Percentiles rank a stretch among this genome's conserved stretches.
phyloP scores from a whole-genome alignment of 2,329 filamentous ascomycete species.

The Colletotrichum sp. region DNA sequence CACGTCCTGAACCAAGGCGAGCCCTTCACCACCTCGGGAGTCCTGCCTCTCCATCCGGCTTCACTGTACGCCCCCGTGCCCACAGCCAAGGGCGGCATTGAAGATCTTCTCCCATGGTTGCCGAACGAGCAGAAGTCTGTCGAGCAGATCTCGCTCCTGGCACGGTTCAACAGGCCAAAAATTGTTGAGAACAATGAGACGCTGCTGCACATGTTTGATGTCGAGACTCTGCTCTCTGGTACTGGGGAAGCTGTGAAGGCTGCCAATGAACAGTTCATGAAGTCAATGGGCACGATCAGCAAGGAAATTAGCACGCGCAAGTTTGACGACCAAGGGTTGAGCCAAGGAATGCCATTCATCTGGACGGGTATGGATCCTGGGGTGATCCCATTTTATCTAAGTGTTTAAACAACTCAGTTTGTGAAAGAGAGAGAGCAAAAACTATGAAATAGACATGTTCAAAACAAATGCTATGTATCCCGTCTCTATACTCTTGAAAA shows the following conservation, averaged over 20 bases:
- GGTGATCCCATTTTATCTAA: neutral
- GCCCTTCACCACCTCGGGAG: neutral
- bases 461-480: neutral
- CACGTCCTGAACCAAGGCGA: neutral
- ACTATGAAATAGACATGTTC: neutral
- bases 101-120: neutral
- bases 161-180: neutral
- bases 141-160: neutral
- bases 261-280: neutral
- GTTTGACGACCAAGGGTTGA: constrained; percentile 48
- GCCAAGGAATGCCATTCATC: constrained; percentile 52
- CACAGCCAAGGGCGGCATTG: neutral
- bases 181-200: neutral
- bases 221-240: neutral
- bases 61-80: neutral
- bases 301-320: constrained; percentile 18
- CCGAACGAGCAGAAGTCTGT: neutral
- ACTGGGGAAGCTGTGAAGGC: neutral
- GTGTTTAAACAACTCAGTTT: fast-evolving
- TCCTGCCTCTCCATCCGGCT: neutral
- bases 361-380: constrained; percentile 24
- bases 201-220: neutral
- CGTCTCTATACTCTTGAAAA: neutral
- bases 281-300: neutral
- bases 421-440: fast-evolving